These are phyloP conservation scores for Pichia deserticola DNA, from an alignment of 805 yeast species.

Conservation along the genomic window DNA sequence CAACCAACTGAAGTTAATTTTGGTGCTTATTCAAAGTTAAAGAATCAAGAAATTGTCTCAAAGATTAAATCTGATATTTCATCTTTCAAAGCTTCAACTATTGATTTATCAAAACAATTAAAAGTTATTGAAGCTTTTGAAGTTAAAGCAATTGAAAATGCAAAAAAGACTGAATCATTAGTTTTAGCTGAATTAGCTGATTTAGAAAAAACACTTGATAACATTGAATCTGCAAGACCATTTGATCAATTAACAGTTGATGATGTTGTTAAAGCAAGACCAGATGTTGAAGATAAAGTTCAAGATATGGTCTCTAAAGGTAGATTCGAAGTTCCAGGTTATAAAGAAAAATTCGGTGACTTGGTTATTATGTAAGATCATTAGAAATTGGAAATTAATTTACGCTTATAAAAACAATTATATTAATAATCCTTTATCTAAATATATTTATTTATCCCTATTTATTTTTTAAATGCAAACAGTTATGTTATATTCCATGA, in stretches of 20 bases:
- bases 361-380: slow-evolving; percentile 74
- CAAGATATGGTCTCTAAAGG: slow-evolving; percentile 92
- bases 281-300: slow-evolving; percentile 95
- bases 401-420: neutral
- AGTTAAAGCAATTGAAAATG: slow-evolving; percentile 92
- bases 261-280: slow-evolving; percentile 91
- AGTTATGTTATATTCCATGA: slow-evolving; percentile 5
- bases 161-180: slow-evolving; percentile 83
- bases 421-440: too few relatives aligned
- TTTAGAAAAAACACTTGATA: slow-evolving; percentile 79
- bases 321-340: slow-evolving; percentile 97
- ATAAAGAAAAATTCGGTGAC: slow-evolving; percentile 97
- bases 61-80: slow-evolving; percentile 73
- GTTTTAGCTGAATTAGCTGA: slow-evolving; percentile 81
- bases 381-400: slow-evolving; percentile 2
- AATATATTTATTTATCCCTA: slow-evolving; percentile 9
- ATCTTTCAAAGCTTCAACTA: slow-evolving; percentile 73
- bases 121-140: slow-evolving; percentile 91
- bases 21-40: slow-evolving; percentile 66
- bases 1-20: slow-evolving; percentile 81
- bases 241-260: slow-evolving; percentile 95
- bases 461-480: slow-evolving; percentile 3
- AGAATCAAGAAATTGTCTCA: slow-evolving; percentile 71
- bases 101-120: slow-evolving; percentile 83
- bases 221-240: slow-evolving; percentile 96